Evolutionary conservation across 805 yeast species (phyloP), one percentile per base, ranked within the genome.

Genomic region (Saccharomycopsis sp.): DNA sequence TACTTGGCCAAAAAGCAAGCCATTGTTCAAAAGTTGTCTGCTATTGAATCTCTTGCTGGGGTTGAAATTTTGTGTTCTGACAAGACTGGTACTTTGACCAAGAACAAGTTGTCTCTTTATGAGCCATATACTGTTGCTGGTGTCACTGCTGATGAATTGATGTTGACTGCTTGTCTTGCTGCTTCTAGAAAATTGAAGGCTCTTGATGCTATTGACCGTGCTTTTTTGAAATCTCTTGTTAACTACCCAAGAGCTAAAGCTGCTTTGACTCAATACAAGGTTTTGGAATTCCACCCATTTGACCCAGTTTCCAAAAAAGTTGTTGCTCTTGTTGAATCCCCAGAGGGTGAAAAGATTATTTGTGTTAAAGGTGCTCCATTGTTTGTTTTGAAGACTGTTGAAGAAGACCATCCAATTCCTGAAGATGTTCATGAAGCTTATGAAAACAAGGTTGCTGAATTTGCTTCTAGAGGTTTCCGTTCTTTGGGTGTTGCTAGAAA

Each of bases 291-390:
- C 86, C 92, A 83, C 66, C 96, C 96, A 57, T 87, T 87, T 71
- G 96, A 87, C 69, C 96, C 96, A 67, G 96, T 87, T 52, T 84
- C 95, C 62, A 87, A 87, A 79, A 87, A 86, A 70, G 95, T 87
- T 71, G 78, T 85, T 57, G 95, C 96, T 55, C 73, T 80, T 63
- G 96, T 87, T 61, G 94, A 85, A 71, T 83, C 95, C 46, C 95
- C 96, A 68, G 86, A 81, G 62, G 95, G 95, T 61, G 94, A 85
- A 73, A 75, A 89, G 67, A 86, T 86, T 59, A 68, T 83, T 64
- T 87, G 96, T 80, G 95, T 87, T 62, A 87, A 87, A 73, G 96
- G 96, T 77, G 96, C 96, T 58, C 96, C 96, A 69, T 78, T 87
- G 63, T 87, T 87, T 77, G 95, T 87, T 60, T 73, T 87, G 68